Conservation (phyloP, 2,329 filamentous ascomycete genomes). For the Stagonosporopsis tanaceti region DNA sequence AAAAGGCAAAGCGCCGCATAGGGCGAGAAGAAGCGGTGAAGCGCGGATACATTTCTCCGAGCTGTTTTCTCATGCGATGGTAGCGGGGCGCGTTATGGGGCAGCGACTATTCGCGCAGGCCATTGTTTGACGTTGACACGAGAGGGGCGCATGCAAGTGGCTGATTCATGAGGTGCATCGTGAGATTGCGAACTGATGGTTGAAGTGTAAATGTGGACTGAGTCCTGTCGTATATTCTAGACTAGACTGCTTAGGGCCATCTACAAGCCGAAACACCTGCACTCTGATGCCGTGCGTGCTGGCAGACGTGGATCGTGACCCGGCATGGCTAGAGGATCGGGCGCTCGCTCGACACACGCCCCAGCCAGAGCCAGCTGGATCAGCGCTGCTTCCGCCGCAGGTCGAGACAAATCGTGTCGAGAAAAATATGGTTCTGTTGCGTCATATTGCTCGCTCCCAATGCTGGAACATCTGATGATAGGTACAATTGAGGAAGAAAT, state of each 20-base stretch:
- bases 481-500: slow-evolving; percentile 24
- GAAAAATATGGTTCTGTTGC: slow-evolving; percentile 11
- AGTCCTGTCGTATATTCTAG: slow-evolving; percentile 17
- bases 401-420: slow-evolving; percentile 14
- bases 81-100: slow-evolving; percentile 14
- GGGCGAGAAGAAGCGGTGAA: slow-evolving; percentile 23
- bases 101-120: slow-evolving; percentile 3
- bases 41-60: slow-evolving; percentile 15
- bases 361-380: slow-evolving; percentile 2
- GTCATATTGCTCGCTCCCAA: slow-evolving; percentile 20
- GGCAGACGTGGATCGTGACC: not conserved
- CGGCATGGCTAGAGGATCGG: slow-evolving; percentile 6
- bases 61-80: slow-evolving; percentile 10
- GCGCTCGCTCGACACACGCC: slow-evolving; percentile 4
- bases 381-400: slow-evolving; percentile 1
- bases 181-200: slow-evolving; percentile 12
- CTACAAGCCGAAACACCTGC: slow-evolving; percentile 9
- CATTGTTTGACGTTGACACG: slow-evolving; percentile 13
- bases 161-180: slow-evolving; percentile 19
- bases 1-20: slow-evolving; percentile 9
- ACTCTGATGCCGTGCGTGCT: slow-evolving; percentile 4
- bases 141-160: slow-evolving; percentile 13
- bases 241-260: slow-evolving; percentile 12
- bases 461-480: slow-evolving; percentile 24
- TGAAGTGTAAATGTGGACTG: slow-evolving; percentile 22